Conservation (phyloP, 495 filamentous ascomycete species). For the Penicillium bialowiezense region DNA sequence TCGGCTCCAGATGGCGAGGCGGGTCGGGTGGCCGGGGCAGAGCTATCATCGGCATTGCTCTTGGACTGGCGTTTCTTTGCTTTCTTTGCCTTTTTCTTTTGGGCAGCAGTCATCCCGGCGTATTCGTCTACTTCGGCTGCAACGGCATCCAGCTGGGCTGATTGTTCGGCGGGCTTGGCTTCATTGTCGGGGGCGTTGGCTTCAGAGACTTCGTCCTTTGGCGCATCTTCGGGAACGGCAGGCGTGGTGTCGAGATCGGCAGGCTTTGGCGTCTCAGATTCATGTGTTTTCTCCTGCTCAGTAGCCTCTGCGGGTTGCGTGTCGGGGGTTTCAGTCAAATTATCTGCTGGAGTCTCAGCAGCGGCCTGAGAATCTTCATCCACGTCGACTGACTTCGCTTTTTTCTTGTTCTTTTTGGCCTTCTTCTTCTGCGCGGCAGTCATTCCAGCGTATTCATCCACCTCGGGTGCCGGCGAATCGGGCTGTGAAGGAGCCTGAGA, state of each 20-base stretch:
- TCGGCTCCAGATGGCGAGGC: slow-evolving; percentile 10
- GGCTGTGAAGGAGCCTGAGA: slow-evolving; percentile 7
- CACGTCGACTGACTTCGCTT: slow-evolving; percentile 30
- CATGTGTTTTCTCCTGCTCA: not conserved
- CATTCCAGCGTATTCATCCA: slow-evolving; percentile 10
- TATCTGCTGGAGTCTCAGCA: not conserved
- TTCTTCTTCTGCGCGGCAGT: slow-evolving; percentile 17
- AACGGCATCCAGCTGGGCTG: slow-evolving; percentile 11
- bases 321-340: slow-evolving; percentile 1
- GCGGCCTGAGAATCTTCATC: slow-evolving; percentile 11
- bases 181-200: slow-evolving; percentile 4
- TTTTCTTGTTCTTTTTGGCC: slow-evolving; percentile 46
- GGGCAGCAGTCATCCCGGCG: slow-evolving; percentile 22
- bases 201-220: slow-evolving; percentile 7
- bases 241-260: slow-evolving; percentile 5
- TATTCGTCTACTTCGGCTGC: slow-evolving; percentile 11
- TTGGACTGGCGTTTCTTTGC: slow-evolving; percentile 44
- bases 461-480: slow-evolving; percentile 6
- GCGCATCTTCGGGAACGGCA: not conserved
- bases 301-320: not conserved
- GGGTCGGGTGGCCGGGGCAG: slow-evolving; percentile 1
- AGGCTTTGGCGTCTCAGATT: slow-evolving; percentile 1
- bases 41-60: slow-evolving; percentile 15
- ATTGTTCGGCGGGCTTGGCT: slow-evolving; percentile 3
- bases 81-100: slow-evolving; percentile 48